Conservation (phyloP, 352 stramenopile species). For the Chloridella minuta region DNA sequence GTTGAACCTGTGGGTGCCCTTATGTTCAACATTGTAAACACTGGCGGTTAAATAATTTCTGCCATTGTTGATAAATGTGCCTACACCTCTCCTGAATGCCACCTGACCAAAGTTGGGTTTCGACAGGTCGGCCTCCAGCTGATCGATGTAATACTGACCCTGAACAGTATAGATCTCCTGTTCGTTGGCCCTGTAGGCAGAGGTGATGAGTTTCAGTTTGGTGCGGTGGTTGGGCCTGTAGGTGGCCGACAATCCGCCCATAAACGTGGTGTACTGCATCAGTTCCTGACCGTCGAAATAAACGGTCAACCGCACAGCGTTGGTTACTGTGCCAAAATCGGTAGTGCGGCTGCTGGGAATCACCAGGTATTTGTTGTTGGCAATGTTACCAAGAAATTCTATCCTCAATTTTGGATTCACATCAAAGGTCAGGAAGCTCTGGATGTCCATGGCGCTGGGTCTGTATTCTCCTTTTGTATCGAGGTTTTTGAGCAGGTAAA, state of each 20-base stretch:
- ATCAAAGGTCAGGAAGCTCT: background rate
- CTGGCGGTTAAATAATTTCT: background rate
- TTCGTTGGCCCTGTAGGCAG: background rate
- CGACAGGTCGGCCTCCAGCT: background rate
- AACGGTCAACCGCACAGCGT: background rate
- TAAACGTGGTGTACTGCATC: background rate
- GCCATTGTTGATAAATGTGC: background rate
- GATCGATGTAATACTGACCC: background rate
- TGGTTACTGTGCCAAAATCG: background rate
- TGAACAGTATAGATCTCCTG: background rate
- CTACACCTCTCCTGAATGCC: background rate
- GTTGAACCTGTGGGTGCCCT: background rate
- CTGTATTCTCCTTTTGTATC: background rate
- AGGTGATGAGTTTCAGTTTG: background rate
- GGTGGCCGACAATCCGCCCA: background rate
- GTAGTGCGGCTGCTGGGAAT: background rate
- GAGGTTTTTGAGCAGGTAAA: background rate
- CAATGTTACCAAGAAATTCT: background rate
- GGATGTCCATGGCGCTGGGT: background rate
- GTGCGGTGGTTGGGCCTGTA: background rate
- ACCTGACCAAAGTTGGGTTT: background rate
- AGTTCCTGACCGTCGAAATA: background rate
- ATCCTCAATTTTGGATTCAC: background rate
- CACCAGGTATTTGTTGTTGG: background rate
- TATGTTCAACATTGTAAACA: background rate